Evolutionary conservation across 2,329 filamentous ascomycete species (phyloP).

Genomic region (Tolypocladium tundrense): DNA sequence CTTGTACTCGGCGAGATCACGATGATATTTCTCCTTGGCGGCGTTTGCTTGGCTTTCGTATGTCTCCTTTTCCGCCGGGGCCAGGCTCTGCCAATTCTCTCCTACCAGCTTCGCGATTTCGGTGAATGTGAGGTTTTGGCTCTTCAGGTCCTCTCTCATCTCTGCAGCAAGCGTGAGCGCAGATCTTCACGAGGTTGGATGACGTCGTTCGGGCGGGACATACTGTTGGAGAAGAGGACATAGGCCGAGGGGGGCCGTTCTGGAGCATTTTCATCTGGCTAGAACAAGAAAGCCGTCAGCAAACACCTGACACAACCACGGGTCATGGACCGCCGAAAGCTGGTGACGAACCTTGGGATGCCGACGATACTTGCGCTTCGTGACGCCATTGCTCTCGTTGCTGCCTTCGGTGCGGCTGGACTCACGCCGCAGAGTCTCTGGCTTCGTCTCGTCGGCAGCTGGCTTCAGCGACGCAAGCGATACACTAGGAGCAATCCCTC

Average conservation of each 20-base stretch:
- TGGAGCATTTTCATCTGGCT: slow-evolving; percentile 71
- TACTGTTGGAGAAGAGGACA: slow-evolving; percentile 77
- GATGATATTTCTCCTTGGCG: slow-evolving; percentile 68
- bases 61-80: slow-evolving; percentile 55
- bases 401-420: slow-evolving; percentile 34
- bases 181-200: background rate
- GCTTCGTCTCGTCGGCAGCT: slow-evolving; percentile 43
- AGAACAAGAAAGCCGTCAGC: background rate
- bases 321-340: background rate
- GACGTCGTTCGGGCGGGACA: slow-evolving; percentile 20
- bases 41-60: slow-evolving; percentile 63
- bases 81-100: slow-evolving; percentile 69
- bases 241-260: slow-evolving; percentile 75
- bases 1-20: slow-evolving; percentile 65
- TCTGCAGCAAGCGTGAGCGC: slow-evolving; percentile 30
- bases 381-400: slow-evolving; percentile 31
- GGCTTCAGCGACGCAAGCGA: slow-evolving; percentile 39
- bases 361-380: slow-evolving; percentile 66
- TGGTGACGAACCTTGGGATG: slow-evolving; percentile 55
- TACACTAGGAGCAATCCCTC: slow-evolving; percentile 48
- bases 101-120: slow-evolving; percentile 77
- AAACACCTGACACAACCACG: background rate
- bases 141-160: slow-evolving; percentile 68
- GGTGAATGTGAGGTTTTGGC: slow-evolving; percentile 67
- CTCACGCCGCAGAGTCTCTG: slow-evolving; percentile 42